Base-by-base conservation (phyloP, 1,284 basidiomycete species). In the Apiotrichum veenhuisii region DNA sequence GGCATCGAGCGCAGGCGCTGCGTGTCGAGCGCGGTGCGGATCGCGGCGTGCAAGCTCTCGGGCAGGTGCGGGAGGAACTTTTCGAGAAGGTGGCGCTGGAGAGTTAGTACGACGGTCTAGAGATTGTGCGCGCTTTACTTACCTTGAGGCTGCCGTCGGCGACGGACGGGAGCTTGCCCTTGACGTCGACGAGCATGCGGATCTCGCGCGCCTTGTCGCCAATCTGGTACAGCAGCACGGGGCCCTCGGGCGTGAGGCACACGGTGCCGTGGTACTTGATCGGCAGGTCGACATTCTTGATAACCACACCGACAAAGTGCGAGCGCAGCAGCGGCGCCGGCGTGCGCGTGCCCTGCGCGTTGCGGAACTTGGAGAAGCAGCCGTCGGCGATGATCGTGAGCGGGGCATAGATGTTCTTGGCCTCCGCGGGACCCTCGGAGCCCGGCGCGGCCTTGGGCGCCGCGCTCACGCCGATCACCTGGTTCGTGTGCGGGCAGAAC, bases 361-460 rank as follows among this genome's bases (percentile, higher is more conserved):
- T 66, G 47, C 88, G 81, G 79, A 91, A 90, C 67, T 89, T 89
- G 43, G 91, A 95, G 76, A 93, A 92, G 76, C 92, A 97, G 0
- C 95, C 95, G 74, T 98, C 95, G 9, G 93, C 92, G 55, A 98
- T 80, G 71, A 98, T 80, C 45, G 91, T 91, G 45, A 98, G 76
- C 44, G 87, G 85, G 0, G 89, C 91, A 55, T 80, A 83, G 52
- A 79, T 73, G 50, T 76, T 73, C 25, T 61, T 62, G 30, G 71
- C 55, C 18, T 64, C 58, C 20, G 65, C 59, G 17, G 50, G 43
- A 1, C 26, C 42, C 22, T 43, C 42, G 15, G 37, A n/a, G 44
- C 36, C 52, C 17, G 44, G 25, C n/a, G 33, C 27, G 26, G 54
- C 34, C 55, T 77, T 77, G 60, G 74, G 75, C 18, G 82, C 83